A percentile compares a stretch with the other conserved stretches of the same genome.
Evolutionary conservation across 257 asterid genomes (phyloP).

Genomic region (Apocynum venetum): DNA sequence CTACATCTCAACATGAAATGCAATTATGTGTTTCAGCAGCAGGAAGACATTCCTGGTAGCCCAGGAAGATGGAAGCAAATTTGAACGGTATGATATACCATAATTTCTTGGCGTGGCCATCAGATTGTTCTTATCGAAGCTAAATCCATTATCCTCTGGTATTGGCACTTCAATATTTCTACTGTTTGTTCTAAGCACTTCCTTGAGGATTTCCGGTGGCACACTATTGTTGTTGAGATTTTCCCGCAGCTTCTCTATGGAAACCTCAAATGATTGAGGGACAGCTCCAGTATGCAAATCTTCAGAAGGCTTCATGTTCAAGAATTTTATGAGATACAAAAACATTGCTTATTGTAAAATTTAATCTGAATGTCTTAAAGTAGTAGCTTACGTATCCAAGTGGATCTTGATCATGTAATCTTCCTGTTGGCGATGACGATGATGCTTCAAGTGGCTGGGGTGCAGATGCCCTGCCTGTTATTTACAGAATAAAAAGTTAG

Average conservation of each 20-base stretch:
- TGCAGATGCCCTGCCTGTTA: conserved; percentile 48
- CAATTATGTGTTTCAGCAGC: conserved; percentile 12
- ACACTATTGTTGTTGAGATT: conserved; percentile 24
- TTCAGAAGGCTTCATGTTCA: conserved; percentile 53
- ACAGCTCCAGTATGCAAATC: conserved; percentile 42
- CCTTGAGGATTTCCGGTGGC: conserved; percentile 41
- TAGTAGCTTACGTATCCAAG: conserved; percentile 46
- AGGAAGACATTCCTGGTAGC: neutral
- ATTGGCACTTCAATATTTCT: conserved; percentile 24
- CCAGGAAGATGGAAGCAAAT: neutral
- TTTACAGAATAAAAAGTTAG: conserved; percentile 16
- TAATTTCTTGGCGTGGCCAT: conserved; percentile 68
- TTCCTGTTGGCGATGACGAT: conserved; percentile 55
- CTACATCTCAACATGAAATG: conserved; percentile 29
- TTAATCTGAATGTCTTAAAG: neutral
- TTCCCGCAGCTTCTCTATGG: conserved; percentile 62
- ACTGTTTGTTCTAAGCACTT: conserved; percentile 44
- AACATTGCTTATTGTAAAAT: neutral
- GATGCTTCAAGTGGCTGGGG: conserved; percentile 65
- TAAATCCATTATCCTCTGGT: neutral
- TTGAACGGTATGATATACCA: conserved; percentile 34
- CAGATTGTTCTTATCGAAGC: conserved; percentile 32
- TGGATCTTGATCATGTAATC: conserved; percentile 36
- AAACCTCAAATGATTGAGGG: conserved; percentile 32
- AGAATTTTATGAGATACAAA: conserved; percentile 33